Evolutionary conservation across 2,329 filamentous ascomycete genomes (phyloP), one percentile per base, ranked within the genome.

Genomic region (Calonectria pseudoturangicola): DNA sequence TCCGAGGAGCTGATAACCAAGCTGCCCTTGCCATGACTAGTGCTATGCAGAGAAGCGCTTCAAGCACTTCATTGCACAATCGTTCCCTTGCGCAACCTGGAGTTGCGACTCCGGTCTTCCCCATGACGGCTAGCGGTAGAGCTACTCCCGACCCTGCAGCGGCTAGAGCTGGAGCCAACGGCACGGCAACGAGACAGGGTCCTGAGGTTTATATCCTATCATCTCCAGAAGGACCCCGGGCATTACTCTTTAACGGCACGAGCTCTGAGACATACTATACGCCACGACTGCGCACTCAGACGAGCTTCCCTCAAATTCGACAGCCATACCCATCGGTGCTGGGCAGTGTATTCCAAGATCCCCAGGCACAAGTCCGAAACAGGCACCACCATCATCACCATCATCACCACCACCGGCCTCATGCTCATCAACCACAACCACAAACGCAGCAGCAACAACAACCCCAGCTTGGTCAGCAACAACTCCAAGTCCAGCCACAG

Each of bases 131-230:
- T 25, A 89, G 87, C 75, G 85, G 87, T 56, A 83, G 87, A 56
- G 87, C 83, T 36, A 90, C 87, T 8, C 88, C 88, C 2, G 87
- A 89, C 73, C 81, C 80, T 13, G 60, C 56, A 0, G 76, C 77
- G 0, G 76, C 76, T 13, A 82, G 80, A 30, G 79, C 77, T 64
- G 69, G 45, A 66, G 47, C 21, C 47, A 81, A 80, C 71, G 81
- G 74, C 56, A 60, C 78, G n/a, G 66, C 79, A 41, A 72, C 79
- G 62, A 68, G 80, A 39, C 83, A 83, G 28, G 81, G 80, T 2
- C 84, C 87, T 0, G 88, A 90, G 71, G 89, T 92, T 2, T 93
- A 92, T 75, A 88, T 93, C 28, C 80, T 93, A 8, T 89, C 87
- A 18, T 92, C 91, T 0, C 90, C 91, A 0, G 85, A 86, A 50